Evolutionary conservation across 2,329 filamentous ascomycete species (phyloP).

Genomic region (Fusarium sp.): DNA sequence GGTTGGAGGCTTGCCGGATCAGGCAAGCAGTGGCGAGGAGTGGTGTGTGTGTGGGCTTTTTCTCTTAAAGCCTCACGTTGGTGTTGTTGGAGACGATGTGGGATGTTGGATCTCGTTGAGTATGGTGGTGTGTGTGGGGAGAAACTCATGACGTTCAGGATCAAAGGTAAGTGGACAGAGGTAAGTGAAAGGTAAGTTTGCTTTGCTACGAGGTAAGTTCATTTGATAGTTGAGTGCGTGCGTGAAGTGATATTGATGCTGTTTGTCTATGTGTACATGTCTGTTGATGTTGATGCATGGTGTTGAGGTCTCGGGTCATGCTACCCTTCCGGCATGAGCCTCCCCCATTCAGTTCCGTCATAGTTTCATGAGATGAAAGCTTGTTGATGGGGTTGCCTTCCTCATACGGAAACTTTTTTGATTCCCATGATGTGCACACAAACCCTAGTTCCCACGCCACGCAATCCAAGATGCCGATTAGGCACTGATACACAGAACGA

Average conservation of each 20-base stretch:
- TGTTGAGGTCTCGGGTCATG: conserved; percentile 6
- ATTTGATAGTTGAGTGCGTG: background rate
- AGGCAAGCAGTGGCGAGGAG: conserved; percentile 38
- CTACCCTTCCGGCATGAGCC: background rate
- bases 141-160: background rate
- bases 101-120: conserved; percentile 17
- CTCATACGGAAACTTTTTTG: background rate
- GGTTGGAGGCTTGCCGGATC: conserved; percentile 40
- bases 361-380: background rate
- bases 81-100: background rate
- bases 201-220: background rate
- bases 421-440: background rate
- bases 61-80: background rate
- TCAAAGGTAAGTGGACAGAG: conserved; percentile 18
- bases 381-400: background rate
- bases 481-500: background rate
- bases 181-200: conserved; percentile 10
- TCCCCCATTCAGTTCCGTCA: background rate
- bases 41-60: conserved; percentile 27
- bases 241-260: conserved; percentile 4
- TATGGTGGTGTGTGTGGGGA: background rate
- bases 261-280: background rate
- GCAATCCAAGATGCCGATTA: background rate
- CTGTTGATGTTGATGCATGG: conserved; percentile 4
- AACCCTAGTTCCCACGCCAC: background rate